Evolutionary conservation across 2,329 filamentous ascomycete genomes (phyloP), one percentile per base, ranked within the genome.

Genomic region (Helotiales sp.): DNA sequence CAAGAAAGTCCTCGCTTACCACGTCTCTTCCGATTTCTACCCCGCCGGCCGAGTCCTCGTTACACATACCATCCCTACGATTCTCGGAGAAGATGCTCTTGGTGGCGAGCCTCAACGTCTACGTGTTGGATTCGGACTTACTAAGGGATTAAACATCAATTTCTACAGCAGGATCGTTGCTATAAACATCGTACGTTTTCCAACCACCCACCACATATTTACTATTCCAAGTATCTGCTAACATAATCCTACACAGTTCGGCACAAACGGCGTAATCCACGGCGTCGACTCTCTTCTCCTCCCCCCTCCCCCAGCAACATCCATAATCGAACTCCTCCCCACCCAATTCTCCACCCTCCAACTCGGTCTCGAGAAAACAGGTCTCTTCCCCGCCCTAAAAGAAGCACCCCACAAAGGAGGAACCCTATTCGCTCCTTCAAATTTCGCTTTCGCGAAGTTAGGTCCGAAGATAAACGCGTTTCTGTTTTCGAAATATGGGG

Each of bases 241-340:
- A 17, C 40, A 59, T 60, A 48, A 10, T 25, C 3, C 2, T 55
- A 13, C 9, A 5, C 44, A 88, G 86, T 80, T 82, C 69, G 88
- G 85, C 38, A 87, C 83, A 60, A 96, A 96, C 69, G 92, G 93
- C 40, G 79, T 95, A 36, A 84, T 96, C 63, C 92, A 96, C 73
- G 88, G 83, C 44, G 76, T 96, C 54, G 84, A 92, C 75, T 80
- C 78, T 60, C 77, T 95, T 54, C 80, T 96, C n/a, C 68, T 93
- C 8, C 91, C 91, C 2, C 93, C 92, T 0, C 87, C 89, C 1
- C 76, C 77, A 25, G 77, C 84, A 42, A 72, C 85, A 46, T 79
- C 82, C 9, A 84, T 93, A 30, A 81, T 96, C 69, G 75, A 79
- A 53, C 73, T 85, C 33, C 74, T 87, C 34, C 91, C 92, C 0